Percentiles rank a stretch among this genome's conserved stretches.
phyloP scores from a whole-genome alignment of 805 yeast genomes.

The Saccharomycopsis sp. region DNA sequence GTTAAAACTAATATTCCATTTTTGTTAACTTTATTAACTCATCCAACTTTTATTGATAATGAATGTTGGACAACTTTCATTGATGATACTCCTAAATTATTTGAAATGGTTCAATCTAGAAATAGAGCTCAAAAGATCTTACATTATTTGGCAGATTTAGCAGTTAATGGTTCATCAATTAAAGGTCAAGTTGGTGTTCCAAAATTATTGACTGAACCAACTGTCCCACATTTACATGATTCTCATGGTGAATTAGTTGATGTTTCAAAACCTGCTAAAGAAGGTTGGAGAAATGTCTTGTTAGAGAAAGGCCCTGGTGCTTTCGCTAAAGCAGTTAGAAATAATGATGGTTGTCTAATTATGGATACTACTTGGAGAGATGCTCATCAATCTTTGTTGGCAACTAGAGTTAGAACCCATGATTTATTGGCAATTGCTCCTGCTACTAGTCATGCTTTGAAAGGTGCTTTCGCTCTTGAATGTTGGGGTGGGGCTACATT shows the following conservation, averaged over 20 bases:
- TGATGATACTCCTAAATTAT: conserved; percentile 94
- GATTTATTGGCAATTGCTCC: conserved; percentile 91
- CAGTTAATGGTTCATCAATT: conserved; percentile 93
- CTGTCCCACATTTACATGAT: conserved; percentile 66
- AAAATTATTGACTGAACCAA: conserved; percentile 67
- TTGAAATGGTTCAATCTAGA: conserved; percentile 90
- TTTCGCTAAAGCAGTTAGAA: conserved; percentile 83
- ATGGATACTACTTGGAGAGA: conserved; percentile 99
- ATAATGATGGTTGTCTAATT: conserved; percentile 76
- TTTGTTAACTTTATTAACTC: conserved; percentile 82
- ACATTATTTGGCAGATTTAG: conserved; percentile 85
- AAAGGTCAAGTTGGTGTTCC: conserved; percentile 95
- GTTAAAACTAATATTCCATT: conserved; percentile 98
- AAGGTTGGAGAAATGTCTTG: conserved; percentile 90
- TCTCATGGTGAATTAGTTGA: conserved; percentile 51
- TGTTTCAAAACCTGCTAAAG: conserved; percentile 44
- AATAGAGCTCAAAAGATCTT: conserved; percentile 95
- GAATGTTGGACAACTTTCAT: conserved; percentile 97
- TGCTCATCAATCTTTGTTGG: conserved; percentile 96
- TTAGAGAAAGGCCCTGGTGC: conserved; percentile 81
- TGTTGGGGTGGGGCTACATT: conserved; percentile 99
- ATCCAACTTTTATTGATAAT: conserved; percentile 80
- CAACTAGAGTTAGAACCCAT: conserved; percentile 94
- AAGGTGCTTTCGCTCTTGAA: conserved; percentile 91
- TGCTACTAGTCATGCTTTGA: conserved; percentile 82